Evolutionary conservation across 2,329 filamentous ascomycete species (phyloP).

Genomic region (Tricladium varicosporioides): DNA sequence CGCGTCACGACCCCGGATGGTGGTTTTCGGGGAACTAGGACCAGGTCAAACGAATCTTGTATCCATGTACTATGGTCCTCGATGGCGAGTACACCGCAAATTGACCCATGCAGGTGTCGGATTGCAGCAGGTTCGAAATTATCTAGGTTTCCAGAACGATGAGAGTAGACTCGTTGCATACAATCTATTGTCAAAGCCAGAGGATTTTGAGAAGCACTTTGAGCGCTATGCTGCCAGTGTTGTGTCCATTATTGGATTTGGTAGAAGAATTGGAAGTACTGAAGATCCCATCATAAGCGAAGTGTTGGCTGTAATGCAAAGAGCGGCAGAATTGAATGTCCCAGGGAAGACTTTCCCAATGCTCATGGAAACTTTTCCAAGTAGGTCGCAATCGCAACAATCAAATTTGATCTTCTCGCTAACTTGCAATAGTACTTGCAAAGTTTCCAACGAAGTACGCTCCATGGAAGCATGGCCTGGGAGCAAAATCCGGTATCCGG

Average conservation of each 20-base stretch:
- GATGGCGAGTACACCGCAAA: constrained; percentile 25
- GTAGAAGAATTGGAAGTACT: constrained; percentile 19
- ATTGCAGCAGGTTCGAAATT: constrained; percentile 23
- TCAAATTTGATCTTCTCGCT: background rate
- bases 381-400: constrained; percentile 9
- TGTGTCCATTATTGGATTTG: constrained; percentile 27
- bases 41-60: constrained; percentile 21
- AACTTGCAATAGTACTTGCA: constrained; percentile 16
- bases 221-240: constrained; percentile 25
- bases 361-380: constrained; percentile 26
- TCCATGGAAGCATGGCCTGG: constrained; percentile 26
- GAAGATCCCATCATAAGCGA: constrained; percentile 24
- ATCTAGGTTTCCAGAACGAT: constrained; percentile 23
- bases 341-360: constrained; percentile 26
- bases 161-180: constrained; percentile 23
- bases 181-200: constrained; percentile 19
- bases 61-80: constrained; percentile 22
- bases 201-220: constrained; percentile 23
- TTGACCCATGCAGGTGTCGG: constrained; percentile 25
- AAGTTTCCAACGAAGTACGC: constrained; percentile 23
- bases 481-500: constrained; percentile 8
- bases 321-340: constrained; percentile 24
- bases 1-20: constrained; percentile 21
- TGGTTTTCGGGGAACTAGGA: constrained; percentile 23
- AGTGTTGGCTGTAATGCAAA: constrained; percentile 24